phyloP scores from a whole-genome alignment of 805 yeast genomes.

The Starmerella sp. region DNA sequence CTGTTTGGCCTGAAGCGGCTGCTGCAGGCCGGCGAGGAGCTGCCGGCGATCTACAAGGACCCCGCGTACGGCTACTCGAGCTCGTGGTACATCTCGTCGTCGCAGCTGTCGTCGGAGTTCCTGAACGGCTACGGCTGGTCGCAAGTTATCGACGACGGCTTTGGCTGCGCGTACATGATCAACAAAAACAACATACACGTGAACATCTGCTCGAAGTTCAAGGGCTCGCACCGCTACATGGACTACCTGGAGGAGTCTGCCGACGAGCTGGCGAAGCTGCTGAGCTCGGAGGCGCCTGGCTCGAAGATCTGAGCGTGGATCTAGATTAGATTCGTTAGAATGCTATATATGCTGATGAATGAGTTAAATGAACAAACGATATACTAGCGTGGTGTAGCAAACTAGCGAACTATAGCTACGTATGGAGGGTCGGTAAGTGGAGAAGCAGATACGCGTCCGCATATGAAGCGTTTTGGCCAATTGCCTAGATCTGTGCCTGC shows the following conservation, averaged over 20 bases:
- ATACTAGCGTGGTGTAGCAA: no score
- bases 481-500: no score
- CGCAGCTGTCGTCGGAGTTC: constrained; percentile 74
- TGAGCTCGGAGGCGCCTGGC: constrained; percentile 31
- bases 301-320: constrained; percentile 28
- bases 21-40: constrained; percentile 43
- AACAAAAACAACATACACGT: constrained; percentile 76
- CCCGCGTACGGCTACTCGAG: constrained; percentile 65
- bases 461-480: no score
- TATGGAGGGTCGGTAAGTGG: no score
- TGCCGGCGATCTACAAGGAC: constrained; percentile 61
- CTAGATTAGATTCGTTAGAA: not conserved
- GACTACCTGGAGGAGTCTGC: constrained; percentile 68
- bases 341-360: no score
- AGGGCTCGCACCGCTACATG: constrained; percentile 39
- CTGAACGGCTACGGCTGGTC: constrained; percentile 95
- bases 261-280: constrained; percentile 62
- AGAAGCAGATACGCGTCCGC: no score
- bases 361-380: no score
- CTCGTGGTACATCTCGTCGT: constrained; percentile 79
- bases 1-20: constrained; percentile 75
- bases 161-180: constrained; percentile 88
- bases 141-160: constrained; percentile 87
- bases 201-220: constrained; percentile 66
- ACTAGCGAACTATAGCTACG: no score